Percentiles rank a stretch among this genome's conserved stretches.
phyloP scores from a whole-genome alignment of 352 stramenopile species.

The Blastocystis sp. region DNA sequence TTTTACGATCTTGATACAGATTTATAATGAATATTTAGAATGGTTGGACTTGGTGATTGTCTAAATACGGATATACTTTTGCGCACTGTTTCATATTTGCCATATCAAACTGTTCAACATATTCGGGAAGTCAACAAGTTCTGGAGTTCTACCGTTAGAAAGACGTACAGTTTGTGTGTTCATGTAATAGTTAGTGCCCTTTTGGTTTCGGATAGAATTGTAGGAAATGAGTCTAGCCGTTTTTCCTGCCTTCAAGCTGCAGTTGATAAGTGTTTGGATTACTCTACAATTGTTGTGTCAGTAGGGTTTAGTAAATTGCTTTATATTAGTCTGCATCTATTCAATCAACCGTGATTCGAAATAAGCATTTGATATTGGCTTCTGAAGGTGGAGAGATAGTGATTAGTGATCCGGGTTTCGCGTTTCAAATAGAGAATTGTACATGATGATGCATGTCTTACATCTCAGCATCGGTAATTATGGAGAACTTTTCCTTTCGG shows the following conservation, averaged over 20 bases:
- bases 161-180: background rate
- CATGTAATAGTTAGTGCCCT: background rate
- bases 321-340: background rate
- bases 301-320: background rate
- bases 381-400: background rate
- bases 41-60: no score
- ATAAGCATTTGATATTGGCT: background rate
- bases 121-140: background rate
- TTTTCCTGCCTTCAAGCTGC: background rate
- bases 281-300: background rate
- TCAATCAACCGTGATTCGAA: background rate
- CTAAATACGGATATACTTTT: background rate
- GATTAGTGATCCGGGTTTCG: background rate
- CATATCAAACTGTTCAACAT: background rate
- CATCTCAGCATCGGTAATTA: background rate
- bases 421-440: background rate
- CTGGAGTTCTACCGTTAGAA: background rate
- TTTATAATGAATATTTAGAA: no score
- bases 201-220: background rate
- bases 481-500: background rate
- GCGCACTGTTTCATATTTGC: background rate
- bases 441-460: background rate
- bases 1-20: no score
- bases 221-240: background rate
- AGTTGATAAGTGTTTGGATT: slow-evolving; percentile 2